Conservation (phyloP, 306 rosid genomes). For the Inga leiocalycina region DNA sequence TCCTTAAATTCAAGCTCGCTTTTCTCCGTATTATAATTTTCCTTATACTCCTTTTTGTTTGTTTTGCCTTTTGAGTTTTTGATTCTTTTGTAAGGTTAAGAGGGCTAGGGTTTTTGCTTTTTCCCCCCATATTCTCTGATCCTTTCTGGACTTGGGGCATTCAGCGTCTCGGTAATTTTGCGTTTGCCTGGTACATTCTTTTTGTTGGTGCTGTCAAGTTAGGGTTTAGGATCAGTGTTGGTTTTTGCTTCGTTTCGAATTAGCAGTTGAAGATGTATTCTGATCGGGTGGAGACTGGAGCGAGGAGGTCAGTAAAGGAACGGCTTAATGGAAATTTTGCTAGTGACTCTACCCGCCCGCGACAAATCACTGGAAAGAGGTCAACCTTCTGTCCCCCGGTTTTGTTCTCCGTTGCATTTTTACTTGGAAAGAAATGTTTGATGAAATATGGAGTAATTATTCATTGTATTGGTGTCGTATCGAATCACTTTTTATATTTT, state of each 20-base stretch:
- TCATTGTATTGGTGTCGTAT: background rate
- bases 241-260: constrained; percentile 5
- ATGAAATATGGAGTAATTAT: background rate
- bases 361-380: constrained; percentile 86
- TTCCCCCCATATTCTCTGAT: background rate
- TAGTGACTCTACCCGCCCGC: constrained; percentile 50
- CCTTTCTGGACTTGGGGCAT: background rate
- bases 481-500: background rate
- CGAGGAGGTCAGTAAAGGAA: constrained; percentile 80
- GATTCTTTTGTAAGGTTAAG: background rate
- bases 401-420: background rate
- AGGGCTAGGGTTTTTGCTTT: background rate
- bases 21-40: background rate
- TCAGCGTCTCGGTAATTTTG: constrained; percentile 9
- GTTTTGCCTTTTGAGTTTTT: background rate
- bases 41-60: too few species aligned
- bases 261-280: constrained; percentile 67
- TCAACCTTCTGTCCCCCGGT: constrained; percentile 28
- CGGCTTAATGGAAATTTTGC: constrained; percentile 72
- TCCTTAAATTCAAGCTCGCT: background rate
- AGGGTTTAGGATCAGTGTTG: constrained; percentile 45
- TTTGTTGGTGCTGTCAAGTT: constrained; percentile 23
- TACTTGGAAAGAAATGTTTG: background rate
- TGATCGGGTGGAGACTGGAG: constrained; percentile 81
- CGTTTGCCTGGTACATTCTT: background rate